Conservation (phyloP, 345 rosid genomes). For the Populus nigra region DNA sequence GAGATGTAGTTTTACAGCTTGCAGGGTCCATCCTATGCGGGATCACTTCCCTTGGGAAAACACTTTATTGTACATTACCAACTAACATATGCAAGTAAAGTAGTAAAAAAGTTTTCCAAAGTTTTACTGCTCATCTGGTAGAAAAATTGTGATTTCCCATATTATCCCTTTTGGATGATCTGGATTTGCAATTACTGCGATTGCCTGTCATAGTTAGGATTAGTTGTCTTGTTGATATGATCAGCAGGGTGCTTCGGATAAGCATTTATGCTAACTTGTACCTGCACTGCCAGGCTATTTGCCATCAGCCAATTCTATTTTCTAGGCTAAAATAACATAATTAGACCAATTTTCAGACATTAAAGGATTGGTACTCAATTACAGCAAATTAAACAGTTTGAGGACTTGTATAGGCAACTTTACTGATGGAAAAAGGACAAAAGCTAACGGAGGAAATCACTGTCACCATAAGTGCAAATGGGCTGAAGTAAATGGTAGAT, state of each 20-base stretch:
- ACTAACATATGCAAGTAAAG: background rate
- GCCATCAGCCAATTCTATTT: background rate
- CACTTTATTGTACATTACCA: constrained; percentile 13
- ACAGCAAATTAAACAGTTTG: background rate
- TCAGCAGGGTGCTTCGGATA: background rate
- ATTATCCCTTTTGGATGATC: background rate
- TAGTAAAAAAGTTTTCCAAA: background rate
- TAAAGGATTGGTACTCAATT: background rate
- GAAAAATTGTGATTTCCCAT: background rate
- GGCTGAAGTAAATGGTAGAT: too few relatives aligned
- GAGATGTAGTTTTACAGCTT: constrained; percentile 2
- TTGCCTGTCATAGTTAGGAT: background rate
- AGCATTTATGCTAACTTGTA: background rate
- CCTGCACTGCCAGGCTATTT: background rate
- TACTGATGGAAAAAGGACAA: background rate
- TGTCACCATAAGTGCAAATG: background rate
- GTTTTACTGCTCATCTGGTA: background rate
- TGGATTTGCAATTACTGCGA: background rate
- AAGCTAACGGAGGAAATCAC: background rate
- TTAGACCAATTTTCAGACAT: background rate
- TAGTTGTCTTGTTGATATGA: too few relatives aligned
- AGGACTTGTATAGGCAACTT: background rate
- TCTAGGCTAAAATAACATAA: background rate
- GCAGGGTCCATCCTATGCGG: background rate
- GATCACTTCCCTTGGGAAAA: background rate